Evolutionary conservation across 345 rosid genomes (phyloP), one percentile per base, ranked within the genome.

Genomic region (Euphorbia pulcherrima): DNA sequence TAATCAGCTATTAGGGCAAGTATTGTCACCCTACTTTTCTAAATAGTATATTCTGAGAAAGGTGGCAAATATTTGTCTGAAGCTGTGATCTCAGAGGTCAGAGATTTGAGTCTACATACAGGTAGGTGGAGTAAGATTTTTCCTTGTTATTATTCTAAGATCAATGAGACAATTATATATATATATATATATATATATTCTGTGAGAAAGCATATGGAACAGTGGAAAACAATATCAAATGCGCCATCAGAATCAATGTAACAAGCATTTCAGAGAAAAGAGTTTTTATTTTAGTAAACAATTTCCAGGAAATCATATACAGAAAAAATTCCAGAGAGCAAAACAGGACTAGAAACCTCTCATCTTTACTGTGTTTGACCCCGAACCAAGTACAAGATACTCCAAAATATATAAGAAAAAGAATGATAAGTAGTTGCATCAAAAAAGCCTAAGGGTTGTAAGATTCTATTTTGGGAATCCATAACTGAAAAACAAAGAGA

Each of bases 281-380:
- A 2, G 37, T 33, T 2, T 7, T 33, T 33, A 33, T 39, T n/a
- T 23, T 20, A 53, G 21, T 28, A 16, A n/a, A 46, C 60, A 33
- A 66, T 35, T 52, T 23, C 51, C 60, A n/a, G 6, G 12, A 67
- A 12, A 6, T 14, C 37, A 18, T n/a, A 39, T 55, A 40, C 50
- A 67, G 11, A 23, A 67, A 18, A 20, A 26, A 62, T 23, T n/a
- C 10, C 5, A 5, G 24, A 9, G 11, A 55, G 64, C 72, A 68
- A 58, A 57, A 44, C 18, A 41, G 72, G 40, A 61, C 73, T 50
- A 60, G 51, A 50, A 60, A 59, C 3, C 26, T 10, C 10, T 16
- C 29, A 24, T 18, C 16, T 18, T 23, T 12, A 37, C 47, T 16
- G 21, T 39, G n/a, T 40, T 18, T 18, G 35, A 12, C 40, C 26